phyloP scores from a whole-genome alignment of 352 stramenopile genomes.

The Phytophthora uliginosa region DNA sequence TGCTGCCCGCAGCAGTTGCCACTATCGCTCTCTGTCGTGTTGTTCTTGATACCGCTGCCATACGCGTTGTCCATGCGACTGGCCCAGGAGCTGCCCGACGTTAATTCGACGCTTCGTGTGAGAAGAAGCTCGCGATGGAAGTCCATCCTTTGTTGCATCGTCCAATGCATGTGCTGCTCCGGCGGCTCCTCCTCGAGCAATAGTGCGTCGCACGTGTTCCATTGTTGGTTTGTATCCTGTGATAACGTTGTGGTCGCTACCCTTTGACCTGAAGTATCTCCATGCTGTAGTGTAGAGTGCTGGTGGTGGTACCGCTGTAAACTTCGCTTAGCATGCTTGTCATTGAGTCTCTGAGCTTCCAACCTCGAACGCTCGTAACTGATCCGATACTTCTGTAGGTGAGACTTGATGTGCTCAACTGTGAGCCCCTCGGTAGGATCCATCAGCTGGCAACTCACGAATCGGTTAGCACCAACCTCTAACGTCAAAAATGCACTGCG shows the following conservation, averaged over 20 bases:
- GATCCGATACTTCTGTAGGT: constrained; percentile 40
- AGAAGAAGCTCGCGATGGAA: constrained; percentile 38
- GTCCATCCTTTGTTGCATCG: constrained; percentile 39
- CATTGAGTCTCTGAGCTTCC: constrained; percentile 19
- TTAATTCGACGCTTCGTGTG: constrained; percentile 30
- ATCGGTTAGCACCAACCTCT: neutral
- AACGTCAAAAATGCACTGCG: neutral
- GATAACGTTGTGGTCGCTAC: neutral
- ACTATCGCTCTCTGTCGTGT: neutral
- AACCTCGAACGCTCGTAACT: constrained; percentile 29
- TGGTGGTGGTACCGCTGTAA: constrained; percentile 18
- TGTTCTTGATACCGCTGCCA: neutral
- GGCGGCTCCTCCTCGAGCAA: constrained; percentile 8
- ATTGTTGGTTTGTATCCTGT: constrained; percentile 12
- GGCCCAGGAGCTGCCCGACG: constrained; percentile 19
- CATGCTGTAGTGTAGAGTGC: neutral
- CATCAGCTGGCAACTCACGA: constrained; percentile 23
- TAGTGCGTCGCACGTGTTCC: constrained; percentile 14
- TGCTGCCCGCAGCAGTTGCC: constrained; percentile 3
- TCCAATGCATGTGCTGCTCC: constrained; percentile 27
- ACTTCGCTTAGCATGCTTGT: constrained; percentile 25
- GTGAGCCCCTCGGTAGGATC: constrained; percentile 18
- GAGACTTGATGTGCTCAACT: constrained; percentile 35
- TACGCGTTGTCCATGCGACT: constrained; percentile 15
- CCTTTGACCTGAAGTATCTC: neutral